phyloP scores from a whole-genome alignment of 2,329 filamentous ascomycete species.

The Chaetomiaceae sp. region DNA sequence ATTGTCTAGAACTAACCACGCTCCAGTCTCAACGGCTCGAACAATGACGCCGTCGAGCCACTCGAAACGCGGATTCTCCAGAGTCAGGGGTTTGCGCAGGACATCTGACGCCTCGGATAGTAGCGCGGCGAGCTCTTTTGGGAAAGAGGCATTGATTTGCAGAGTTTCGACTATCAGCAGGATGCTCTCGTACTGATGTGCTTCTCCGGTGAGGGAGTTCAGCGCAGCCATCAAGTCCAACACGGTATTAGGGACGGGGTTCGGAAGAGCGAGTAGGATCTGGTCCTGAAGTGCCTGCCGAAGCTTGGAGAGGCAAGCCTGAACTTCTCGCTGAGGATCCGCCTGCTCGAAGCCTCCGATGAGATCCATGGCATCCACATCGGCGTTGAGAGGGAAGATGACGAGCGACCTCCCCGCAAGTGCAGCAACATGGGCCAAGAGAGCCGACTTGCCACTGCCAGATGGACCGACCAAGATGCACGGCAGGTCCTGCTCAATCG shows the following conservation, averaged over 20 bases:
- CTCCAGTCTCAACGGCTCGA: constrained; percentile 75
- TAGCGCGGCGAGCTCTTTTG: constrained; percentile 44
- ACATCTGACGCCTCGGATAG: constrained; percentile 47
- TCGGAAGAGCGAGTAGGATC: constrained; percentile 46
- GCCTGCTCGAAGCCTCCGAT: constrained; percentile 96
- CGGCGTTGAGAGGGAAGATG: constrained; percentile 85
- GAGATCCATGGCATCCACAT: constrained; percentile 95
- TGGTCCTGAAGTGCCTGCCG: constrained; percentile 42
- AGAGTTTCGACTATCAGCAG: constrained; percentile 38
- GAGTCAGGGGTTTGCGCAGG: constrained; percentile 49
- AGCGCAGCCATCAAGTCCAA: constrained; percentile 50
- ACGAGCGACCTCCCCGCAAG: constrained; percentile 70
- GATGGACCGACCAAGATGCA: constrained; percentile 83
- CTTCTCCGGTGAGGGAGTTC: constrained; percentile 39
- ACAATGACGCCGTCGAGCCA: constrained; percentile 95
- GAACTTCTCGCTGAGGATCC: constrained; percentile 71
- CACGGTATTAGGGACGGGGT: constrained; percentile 42
- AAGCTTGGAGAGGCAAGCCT: constrained; percentile 48
- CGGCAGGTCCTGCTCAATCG: constrained; percentile 80
- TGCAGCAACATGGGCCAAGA: constrained; percentile 77
- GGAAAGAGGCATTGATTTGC: constrained; percentile 38
- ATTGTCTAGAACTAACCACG: constrained; percentile 95
- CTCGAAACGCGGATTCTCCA: constrained; percentile 79
- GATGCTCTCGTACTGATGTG: constrained; percentile 37
- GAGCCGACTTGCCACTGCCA: constrained; percentile 78